Percentiles rank a stretch among this genome's conserved stretches.
These are phyloP conservation scores for Oxyria digyna DNA, from an alignment of 148 eudicot genomes.

Conservation along the genomic window DNA sequence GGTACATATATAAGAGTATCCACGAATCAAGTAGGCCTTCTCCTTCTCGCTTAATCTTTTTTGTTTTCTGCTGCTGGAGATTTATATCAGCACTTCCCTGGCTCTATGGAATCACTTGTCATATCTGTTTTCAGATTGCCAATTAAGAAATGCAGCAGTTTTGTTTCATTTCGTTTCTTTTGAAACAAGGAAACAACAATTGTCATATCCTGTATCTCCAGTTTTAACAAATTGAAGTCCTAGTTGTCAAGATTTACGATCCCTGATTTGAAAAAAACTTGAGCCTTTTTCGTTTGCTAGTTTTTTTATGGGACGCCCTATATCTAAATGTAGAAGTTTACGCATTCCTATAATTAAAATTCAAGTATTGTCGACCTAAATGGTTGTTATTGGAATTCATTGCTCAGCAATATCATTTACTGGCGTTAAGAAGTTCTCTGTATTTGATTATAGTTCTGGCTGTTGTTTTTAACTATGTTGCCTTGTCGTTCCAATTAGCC, in stretches of 20 bases:
- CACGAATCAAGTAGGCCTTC: no score
- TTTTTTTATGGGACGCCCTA: background rate
- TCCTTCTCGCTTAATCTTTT: no score
- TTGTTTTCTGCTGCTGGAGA: no score
- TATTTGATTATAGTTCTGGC: background rate
- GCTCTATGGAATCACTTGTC: constrained; percentile 2
- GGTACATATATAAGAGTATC: no score
- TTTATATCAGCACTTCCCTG: background rate
- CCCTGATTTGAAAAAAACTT: background rate
- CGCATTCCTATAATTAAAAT: background rate
- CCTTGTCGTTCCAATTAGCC: background rate
- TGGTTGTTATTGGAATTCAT: background rate
- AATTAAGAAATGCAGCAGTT: no score
- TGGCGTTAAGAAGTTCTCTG: background rate
- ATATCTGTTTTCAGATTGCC: background rate
- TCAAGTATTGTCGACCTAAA: background rate
- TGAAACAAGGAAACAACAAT: background rate
- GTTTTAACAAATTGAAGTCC: background rate
- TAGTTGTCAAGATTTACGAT: background rate
- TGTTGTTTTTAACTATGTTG: no score
- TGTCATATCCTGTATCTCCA: background rate
- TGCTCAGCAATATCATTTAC: background rate
- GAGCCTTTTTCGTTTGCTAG: no score
- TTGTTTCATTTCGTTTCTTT: background rate
- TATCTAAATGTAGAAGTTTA: background rate